Percentiles rank a stretch among this genome's conserved stretches.
Evolutionary conservation across 202 grass and related monocot species (phyloP).

Genomic region (Hordeum pubiflorum): DNA sequence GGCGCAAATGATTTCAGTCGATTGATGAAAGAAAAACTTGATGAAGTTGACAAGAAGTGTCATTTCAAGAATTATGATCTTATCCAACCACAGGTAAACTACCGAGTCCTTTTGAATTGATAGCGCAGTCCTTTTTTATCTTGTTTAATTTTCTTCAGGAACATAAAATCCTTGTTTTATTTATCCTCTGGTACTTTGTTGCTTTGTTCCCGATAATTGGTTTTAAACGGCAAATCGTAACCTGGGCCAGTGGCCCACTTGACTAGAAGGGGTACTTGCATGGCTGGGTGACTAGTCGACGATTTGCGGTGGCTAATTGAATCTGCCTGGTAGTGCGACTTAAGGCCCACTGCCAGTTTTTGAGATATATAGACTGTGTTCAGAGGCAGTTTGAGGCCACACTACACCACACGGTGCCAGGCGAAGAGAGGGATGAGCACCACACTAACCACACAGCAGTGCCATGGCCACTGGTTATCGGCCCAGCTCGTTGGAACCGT

Average conservation of each 20-base stretch:
- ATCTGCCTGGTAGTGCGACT: neutral
- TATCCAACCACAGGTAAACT: slow-evolving; percentile 66
- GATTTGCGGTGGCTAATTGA: neutral
- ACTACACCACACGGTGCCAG: neutral
- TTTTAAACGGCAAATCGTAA: neutral
- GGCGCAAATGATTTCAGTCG: slow-evolving; percentile 85
- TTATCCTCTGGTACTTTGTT: neutral
- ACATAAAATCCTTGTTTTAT: neutral
- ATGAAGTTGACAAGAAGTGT: slow-evolving; percentile 58
- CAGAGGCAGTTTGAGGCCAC: neutral
- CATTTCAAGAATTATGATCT: slow-evolving; percentile 91
- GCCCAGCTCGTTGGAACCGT: neutral
- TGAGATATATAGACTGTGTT: neutral
- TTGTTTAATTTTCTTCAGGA: neutral
- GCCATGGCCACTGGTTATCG: neutral
- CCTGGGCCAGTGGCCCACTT: neutral
- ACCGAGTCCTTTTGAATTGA: neutral
- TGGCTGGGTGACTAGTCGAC: neutral
- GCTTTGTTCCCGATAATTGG: neutral
- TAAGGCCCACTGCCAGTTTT: neutral
- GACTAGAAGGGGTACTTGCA: neutral
- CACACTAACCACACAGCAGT: neutral
- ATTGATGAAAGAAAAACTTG: slow-evolving; percentile 92
- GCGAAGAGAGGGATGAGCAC: neutral
- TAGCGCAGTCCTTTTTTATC: neutral